Percentiles rank a stretch among this genome's conserved stretches.
These are phyloP conservation scores for Nicotiana sylvestris DNA, from an alignment of 257 asterid species.

Conservation along the genomic window DNA sequence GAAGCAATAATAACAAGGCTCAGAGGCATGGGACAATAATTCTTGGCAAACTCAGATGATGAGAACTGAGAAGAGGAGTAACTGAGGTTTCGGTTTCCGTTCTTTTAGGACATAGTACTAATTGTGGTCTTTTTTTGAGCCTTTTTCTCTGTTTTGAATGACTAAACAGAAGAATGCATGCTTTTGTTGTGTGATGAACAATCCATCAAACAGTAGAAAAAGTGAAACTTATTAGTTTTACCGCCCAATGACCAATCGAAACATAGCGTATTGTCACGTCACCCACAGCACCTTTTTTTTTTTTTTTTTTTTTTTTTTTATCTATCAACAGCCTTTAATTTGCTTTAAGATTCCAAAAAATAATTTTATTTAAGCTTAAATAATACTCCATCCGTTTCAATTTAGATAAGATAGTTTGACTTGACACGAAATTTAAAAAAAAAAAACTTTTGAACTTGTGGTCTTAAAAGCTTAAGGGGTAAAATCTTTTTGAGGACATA, in stretches of 20 bases:
- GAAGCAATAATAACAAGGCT: neutral
- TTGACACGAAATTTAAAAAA: too few relatives aligned
- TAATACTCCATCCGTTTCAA: too few relatives aligned
- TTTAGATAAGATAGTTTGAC: too few relatives aligned
- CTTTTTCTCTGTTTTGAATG: neutral
- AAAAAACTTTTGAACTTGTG: too few relatives aligned
- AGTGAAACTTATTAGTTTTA: neutral
- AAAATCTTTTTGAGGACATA: too few relatives aligned
- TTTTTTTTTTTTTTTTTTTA: neutral
- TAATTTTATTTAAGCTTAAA: too few relatives aligned
- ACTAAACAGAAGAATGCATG: neutral
- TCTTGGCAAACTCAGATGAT: neutral
- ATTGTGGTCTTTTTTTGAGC: too few relatives aligned
- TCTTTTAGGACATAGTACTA: neutral
- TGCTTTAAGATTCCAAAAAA: too few relatives aligned
- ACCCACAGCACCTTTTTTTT: neutral
- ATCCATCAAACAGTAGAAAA: neutral
- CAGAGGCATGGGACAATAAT: neutral
- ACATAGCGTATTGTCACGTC: slow-evolving; percentile 9
- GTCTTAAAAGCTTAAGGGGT: too few relatives aligned
- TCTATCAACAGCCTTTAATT: too few relatives aligned
- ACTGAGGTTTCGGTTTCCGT: neutral
- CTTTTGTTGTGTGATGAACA: neutral
- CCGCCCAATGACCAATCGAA: neutral
- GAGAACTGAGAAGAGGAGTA: neutral